Evolutionary conservation across 1,139 yeast genomes (phyloP).

Genomic region (Geotrichum europaeum): DNA sequence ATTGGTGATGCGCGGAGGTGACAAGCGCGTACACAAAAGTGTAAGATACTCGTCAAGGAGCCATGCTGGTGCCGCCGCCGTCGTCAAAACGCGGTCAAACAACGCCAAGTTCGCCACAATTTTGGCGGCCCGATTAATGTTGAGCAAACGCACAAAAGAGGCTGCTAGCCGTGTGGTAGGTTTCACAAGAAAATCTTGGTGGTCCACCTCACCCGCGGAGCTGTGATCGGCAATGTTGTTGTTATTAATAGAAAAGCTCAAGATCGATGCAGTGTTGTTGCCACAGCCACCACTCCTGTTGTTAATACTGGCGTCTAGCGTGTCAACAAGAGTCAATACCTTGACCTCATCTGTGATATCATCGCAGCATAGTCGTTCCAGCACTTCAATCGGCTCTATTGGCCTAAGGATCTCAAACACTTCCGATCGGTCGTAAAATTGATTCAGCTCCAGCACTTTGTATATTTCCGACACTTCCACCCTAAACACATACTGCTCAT

Average conservation of each 20-base stretch:
- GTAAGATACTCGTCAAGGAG: slow-evolving; percentile 3
- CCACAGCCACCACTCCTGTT: not conserved
- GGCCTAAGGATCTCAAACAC: slow-evolving; percentile 4
- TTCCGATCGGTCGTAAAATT: not conserved
- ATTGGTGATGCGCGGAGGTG: slow-evolving; percentile 10
- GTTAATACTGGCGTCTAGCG: not conserved
- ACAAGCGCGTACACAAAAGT: slow-evolving; percentile 6
- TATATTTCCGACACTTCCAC: not conserved
- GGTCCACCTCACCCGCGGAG: not conserved
- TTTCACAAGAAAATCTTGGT: not conserved
- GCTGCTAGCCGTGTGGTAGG: not conserved
- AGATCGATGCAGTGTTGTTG: not conserved
- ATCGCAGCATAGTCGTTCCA: not conserved
- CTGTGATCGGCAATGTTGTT: not conserved
- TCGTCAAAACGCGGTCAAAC: not conserved
- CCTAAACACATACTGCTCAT: not conserved
- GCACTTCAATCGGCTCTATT: slow-evolving; percentile 1
- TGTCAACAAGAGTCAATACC: not conserved
- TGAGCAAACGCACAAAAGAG: not conserved
- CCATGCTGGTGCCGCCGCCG: not conserved
- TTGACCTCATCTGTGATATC: not conserved
- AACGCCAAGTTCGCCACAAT: not conserved
- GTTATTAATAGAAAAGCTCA: not conserved
- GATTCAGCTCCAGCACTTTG: not conserved
- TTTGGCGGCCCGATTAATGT: not conserved